phyloP scores from a whole-genome alignment of 495 filamentous ascomycete genomes.

The Trypethelium eluteriae region DNA sequence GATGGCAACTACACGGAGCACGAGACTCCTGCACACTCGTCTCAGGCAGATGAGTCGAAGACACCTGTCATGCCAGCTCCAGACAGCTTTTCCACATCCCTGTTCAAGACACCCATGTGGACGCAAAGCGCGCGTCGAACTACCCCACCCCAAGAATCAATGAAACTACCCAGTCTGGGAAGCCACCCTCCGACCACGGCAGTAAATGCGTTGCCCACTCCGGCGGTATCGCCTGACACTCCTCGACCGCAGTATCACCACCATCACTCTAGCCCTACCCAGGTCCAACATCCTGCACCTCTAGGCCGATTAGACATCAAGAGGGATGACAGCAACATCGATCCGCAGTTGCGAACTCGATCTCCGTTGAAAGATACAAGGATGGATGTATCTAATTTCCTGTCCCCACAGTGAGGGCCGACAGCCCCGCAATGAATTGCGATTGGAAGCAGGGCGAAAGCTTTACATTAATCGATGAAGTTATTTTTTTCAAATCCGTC shows the following conservation, averaged over 20 bases:
- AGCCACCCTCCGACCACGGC: conserved; percentile 1
- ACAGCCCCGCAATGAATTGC: too few species aligned
- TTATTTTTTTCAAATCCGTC: neutral
- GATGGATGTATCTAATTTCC: conserved; percentile 5
- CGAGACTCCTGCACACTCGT: neutral
- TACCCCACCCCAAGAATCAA: neutral
- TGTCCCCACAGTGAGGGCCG: neutral
- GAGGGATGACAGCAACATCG: neutral
- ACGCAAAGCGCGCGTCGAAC: neutral
- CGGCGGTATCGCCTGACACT: neutral
- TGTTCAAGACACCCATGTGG: conserved; percentile 7
- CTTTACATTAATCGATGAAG: neutral
- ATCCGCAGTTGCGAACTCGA: conserved; percentile 3
- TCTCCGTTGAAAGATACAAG: neutral
- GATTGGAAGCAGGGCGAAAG: too few species aligned
- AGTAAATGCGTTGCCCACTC: neutral
- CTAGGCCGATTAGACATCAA: neutral
- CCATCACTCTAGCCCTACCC: neutral
- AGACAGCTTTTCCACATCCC: neutral
- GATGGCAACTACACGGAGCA: conserved; percentile 9
- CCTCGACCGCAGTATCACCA: neutral
- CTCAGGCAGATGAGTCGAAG: neutral
- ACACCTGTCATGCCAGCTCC: neutral
- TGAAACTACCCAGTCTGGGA: conserved; percentile 4
- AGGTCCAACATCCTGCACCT: neutral